These are phyloP conservation scores for Neopestalotiopsis sp. DNA, from an alignment of 2,329 filamentous ascomycete genomes.

Conservation along the genomic window DNA sequence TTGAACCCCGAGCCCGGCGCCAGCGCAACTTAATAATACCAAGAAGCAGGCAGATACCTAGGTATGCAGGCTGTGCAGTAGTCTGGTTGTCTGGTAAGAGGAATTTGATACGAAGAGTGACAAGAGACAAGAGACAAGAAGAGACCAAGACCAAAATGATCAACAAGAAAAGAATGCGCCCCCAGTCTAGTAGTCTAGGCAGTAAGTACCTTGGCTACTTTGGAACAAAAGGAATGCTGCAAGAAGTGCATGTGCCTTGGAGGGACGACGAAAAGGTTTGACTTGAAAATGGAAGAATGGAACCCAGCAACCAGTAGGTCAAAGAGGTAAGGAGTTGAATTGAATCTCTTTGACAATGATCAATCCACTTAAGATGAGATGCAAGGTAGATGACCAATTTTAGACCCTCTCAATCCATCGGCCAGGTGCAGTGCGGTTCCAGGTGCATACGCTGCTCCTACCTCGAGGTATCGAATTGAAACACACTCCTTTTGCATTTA, in stretches of 20 bases:
- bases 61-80: not conserved
- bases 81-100: too few relatives aligned
- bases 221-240: not conserved
- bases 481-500: not conserved
- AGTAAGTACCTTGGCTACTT: too few relatives aligned
- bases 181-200: not conserved
- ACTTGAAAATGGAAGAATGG: not conserved
- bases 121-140: not conserved
- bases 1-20: not conserved
- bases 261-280: not conserved
- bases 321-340: too few relatives aligned
- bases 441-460: not conserved
- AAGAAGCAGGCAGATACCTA: not conserved
- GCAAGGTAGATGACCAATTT: not conserved
- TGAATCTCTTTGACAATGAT: too few relatives aligned
- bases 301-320: not conserved
- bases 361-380: not conserved
- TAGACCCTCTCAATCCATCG: not conserved
- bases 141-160: too few relatives aligned
- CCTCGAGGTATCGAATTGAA: not conserved
- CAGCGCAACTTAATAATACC: not conserved
- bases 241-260: not conserved
- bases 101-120: too few relatives aligned
- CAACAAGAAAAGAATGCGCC: not conserved
- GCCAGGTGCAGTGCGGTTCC: not conserved